Evolutionary conservation across 176 grass and related monocot species (phyloP).

Genomic region (Saccharum spontaneum): DNA sequence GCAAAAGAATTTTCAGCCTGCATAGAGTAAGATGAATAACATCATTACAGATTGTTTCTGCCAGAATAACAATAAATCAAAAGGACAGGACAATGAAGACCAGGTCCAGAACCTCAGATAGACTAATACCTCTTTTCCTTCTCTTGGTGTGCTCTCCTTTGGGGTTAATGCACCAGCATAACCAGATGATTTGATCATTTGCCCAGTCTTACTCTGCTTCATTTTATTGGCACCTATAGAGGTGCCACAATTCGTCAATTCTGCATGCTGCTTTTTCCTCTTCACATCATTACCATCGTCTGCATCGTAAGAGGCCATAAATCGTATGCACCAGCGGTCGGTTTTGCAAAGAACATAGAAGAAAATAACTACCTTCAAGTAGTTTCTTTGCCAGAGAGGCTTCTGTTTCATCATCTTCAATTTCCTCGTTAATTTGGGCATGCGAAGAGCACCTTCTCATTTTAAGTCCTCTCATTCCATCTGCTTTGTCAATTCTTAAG

Average conservation of each 20-base stretch:
- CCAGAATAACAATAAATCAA: constrained; percentile 19
- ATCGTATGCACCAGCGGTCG: constrained; percentile 11
- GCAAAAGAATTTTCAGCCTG: constrained; percentile 55
- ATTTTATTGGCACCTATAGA: constrained; percentile 46
- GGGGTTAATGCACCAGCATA: constrained; percentile 46
- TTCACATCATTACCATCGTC: constrained; percentile 67
- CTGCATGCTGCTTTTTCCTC: constrained; percentile 61
- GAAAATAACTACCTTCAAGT: constrained; percentile 73
- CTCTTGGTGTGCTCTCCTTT: constrained; percentile 60
- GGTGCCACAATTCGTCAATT: constrained; percentile 46
- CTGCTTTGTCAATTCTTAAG: constrained; percentile 56
- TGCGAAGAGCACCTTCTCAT: constrained; percentile 79
- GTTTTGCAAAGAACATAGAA: constrained; percentile 23
- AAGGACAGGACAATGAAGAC: neutral
- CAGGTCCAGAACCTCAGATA: constrained; percentile 9
- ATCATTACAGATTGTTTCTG: constrained; percentile 27
- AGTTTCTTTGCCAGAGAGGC: constrained; percentile 70
- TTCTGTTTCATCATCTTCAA: constrained; percentile 91
- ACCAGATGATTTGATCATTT: constrained; percentile 52
- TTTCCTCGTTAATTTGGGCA: constrained; percentile 72
- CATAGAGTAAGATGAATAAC: constrained; percentile 34
- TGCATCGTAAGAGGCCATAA: constrained; percentile 45
- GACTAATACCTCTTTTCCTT: constrained; percentile 70
- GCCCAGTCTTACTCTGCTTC: constrained; percentile 60
- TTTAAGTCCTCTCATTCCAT: constrained; percentile 73